These are phyloP conservation scores for Coprinopsis marcescibilis DNA, from an alignment of 768 basidiomycete species.

Conservation along the genomic window DNA sequence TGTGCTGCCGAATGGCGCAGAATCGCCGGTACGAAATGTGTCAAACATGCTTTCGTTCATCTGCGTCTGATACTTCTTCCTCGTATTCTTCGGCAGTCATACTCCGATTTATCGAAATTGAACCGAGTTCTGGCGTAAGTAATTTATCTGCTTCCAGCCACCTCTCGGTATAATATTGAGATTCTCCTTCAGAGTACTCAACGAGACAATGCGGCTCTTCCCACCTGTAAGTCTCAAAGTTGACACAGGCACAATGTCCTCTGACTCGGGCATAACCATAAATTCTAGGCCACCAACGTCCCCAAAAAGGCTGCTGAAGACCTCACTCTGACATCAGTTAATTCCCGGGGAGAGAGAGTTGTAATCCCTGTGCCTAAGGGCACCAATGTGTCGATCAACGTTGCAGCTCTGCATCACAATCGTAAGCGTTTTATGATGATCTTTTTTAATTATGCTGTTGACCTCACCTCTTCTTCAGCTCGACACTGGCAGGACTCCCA, in stretches of 20 bases:
- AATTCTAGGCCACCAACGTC: conserved; percentile 29
- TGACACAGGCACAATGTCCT: background rate
- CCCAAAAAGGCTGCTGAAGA: conserved; percentile 45
- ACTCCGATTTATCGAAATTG: conserved; percentile 35
- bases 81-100: conserved; percentile 27
- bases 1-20: conserved; percentile 26
- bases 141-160: background rate
- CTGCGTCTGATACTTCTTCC: background rate
- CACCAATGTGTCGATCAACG: conserved; percentile 29
- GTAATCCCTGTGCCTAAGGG: conserved; percentile 39
- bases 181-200: conserved; percentile 31
- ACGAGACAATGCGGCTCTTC: conserved; percentile 46
- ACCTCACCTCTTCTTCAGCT: conserved; percentile 24
- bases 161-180: background rate
- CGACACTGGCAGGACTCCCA: conserved; percentile 52
- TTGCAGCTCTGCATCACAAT: conserved; percentile 43
- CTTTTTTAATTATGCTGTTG: too few relatives aligned
- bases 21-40: conserved; percentile 21
- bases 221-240: conserved; percentile 31
- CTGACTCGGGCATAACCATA: conserved; percentile 1
- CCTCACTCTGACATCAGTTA: conserved; percentile 31
- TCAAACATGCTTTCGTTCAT: conserved; percentile 19
- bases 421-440: conserved; percentile 29
- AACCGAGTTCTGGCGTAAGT: conserved; percentile 35
- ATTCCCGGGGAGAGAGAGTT: conserved; percentile 31